Percentiles rank a stretch among this genome's conserved stretches.
phyloP scores from a whole-genome alignment of 75 land plant species.

The Selaginella moellendorffii region DNA sequence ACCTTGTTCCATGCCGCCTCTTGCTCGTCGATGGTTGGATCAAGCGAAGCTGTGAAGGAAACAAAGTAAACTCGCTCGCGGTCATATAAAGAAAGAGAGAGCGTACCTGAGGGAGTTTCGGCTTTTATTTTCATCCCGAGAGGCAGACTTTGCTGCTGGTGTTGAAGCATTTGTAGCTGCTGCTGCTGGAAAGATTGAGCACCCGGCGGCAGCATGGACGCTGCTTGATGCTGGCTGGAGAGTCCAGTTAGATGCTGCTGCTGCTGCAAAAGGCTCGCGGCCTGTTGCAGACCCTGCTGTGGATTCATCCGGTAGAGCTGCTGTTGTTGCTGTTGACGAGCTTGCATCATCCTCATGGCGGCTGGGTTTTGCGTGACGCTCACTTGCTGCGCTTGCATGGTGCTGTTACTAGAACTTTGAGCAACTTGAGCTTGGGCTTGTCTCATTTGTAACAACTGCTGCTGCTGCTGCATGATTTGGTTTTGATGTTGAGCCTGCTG shows the following conservation, averaged over 20 bases:
- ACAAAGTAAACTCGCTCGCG: no score
- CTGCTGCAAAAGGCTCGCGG: constrained; percentile 2
- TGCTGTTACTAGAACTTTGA: no score
- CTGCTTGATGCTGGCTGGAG: constrained; percentile 31
- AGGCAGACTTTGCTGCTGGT: neutral
- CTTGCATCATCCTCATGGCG: neutral
- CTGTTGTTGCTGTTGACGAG: constrained; percentile 17
- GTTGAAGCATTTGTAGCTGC: neutral
- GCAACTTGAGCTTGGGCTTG: neutral
- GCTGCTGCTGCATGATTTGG: constrained; percentile 2
- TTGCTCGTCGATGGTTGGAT: constrained; percentile 38
- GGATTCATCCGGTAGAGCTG: constrained; percentile 10
- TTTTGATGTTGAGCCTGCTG: constrained; percentile 16
- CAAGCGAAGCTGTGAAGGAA: constrained; percentile 34
- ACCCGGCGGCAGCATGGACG: constrained; percentile 23
- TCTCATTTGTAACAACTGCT: neutral
- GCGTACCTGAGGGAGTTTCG: no score
- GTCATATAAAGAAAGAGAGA: no score
- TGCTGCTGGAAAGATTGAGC: neutral
- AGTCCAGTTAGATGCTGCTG: constrained; percentile 19
- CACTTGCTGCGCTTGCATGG: no score
- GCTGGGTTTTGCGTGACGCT: no score
- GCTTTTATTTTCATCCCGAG: neutral
- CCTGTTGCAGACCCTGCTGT: neutral
- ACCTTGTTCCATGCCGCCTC: constrained; percentile 65